Base-by-base conservation (phyloP, 2,329 filamentous ascomycete species). In the Arthroderma sp. region DNA sequence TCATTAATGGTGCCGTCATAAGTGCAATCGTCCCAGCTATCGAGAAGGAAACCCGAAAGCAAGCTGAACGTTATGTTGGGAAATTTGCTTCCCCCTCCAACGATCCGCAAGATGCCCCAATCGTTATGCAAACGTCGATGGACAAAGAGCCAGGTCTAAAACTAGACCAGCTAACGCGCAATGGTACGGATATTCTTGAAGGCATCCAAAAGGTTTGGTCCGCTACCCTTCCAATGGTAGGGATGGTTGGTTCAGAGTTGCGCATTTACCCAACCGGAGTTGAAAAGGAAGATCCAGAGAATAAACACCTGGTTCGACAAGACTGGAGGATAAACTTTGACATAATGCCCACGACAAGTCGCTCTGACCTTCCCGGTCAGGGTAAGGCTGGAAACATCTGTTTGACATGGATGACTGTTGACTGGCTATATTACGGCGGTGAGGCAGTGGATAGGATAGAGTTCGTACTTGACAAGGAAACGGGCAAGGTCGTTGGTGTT, bases 361-460 rank as follows among this genome's bases (percentile, higher is more conserved):
- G 36, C 11, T 61, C 59, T 0, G 58, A 62, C 29, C 50, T 66
- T 2, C 60, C 61, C 0, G 55, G 56, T 0, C 44, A 45, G 4
- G 45, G 42, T 0, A 46, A 28, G 4, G 32, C 60, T 8, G 44
- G 46, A 1, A 46, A 54, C n/a, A 53, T 54, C 11, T 64, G 61
- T 34, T 28, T 53, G 1, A 50, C 53, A 3, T 65, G 61, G 61
- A 58, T 55, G 31, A 45, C 60, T 4, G 55, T 54, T 0, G 60
- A 64, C 31, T 66, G 58, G 60, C 47, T 65, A 22, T 56, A 61
- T 29, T 65, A 65, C 44, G 60, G 59, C 0, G 51, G 58, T 6
- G 54, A 63, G 45, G 54, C 61, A 1, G 32, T 65, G 7, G 61
- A 65, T 38, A 49, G 57, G 5, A 47, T 64, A 5, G 36, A 63